A percentile compares a stretch with the other conserved stretches of the same genome.
phyloP scores from a whole-genome alignment of 306 rosid genomes.

The Vigna radiata region DNA sequence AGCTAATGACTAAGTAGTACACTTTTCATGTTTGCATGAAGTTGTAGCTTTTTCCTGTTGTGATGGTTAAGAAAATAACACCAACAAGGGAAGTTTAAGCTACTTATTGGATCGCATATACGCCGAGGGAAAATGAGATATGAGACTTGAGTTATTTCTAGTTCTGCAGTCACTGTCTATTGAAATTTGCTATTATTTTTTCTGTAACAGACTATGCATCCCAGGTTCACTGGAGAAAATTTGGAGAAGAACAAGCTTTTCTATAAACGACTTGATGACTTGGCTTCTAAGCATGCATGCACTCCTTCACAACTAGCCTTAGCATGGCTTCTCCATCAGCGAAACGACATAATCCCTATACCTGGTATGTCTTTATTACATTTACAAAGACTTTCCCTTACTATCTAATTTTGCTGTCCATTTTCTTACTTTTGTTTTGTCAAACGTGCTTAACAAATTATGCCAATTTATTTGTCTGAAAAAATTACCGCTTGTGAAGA shows the following conservation, averaged over 20 bases:
- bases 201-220: conserved; percentile 56
- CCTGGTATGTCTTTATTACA: conserved; percentile 59
- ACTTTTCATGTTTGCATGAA: conserved; percentile 25
- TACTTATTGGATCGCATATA: conserved; percentile 1
- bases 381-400: conserved; percentile 3
- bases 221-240: conserved; percentile 71
- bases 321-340: conserved; percentile 80
- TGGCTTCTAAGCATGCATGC: conserved; percentile 64
- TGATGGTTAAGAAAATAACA: conserved; percentile 15
- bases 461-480: neutral
- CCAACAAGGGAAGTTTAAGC: neutral
- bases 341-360: conserved; percentile 67
- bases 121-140: neutral
- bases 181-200: conserved; percentile 30
- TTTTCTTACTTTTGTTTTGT: conserved; percentile 21
- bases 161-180: conserved; percentile 3
- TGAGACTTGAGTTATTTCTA: neutral
- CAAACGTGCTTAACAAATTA: conserved; percentile 24
- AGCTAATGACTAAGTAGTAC: conserved; percentile 9
- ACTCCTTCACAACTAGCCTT: conserved; percentile 72
- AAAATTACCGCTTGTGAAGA: neutral
- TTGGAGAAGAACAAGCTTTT: conserved; percentile 70
- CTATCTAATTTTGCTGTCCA: neutral
- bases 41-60: conserved; percentile 7
- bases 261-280: conserved; percentile 52